A percentile compares a stretch with the other conserved stretches of the same genome.
These are phyloP conservation scores for Leucocoprinus leucothites DNA, from an alignment of 768 basidiomycete species.

Conservation along the genomic window DNA sequence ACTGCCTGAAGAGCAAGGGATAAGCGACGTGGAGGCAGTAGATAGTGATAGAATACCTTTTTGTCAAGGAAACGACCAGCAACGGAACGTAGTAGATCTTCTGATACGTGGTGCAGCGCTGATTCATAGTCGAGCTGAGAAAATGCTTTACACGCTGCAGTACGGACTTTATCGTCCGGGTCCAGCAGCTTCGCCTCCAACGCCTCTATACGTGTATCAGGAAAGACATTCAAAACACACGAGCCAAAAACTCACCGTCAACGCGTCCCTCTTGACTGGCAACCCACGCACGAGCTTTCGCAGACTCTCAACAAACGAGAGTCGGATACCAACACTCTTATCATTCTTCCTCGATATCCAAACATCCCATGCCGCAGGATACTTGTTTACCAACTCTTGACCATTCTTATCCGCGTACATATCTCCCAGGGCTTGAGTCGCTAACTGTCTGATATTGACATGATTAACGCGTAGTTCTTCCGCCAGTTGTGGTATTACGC, in stretches of 20 bases:
- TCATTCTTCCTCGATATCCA: conserved; percentile 85
- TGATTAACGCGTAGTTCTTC: conserved; percentile 84
- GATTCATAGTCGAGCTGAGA: conserved; percentile 89
- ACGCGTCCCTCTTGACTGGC: conserved; percentile 62
- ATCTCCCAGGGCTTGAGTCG: conserved; percentile 83
- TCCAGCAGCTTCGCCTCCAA: conserved; percentile 70
- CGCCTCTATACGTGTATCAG: conserved; percentile 36
- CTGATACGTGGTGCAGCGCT: conserved; percentile 75
- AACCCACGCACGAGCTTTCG: conserved; percentile 59
- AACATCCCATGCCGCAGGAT: conserved; percentile 79
- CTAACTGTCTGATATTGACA: conserved; percentile 65
- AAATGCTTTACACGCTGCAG: conserved; percentile 79
- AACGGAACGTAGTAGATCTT: conserved; percentile 56
- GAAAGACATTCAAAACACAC: conserved; percentile 36
- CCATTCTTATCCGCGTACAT: conserved; percentile 85
- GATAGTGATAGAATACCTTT: conserved; percentile 62
- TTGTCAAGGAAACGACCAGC: conserved; percentile 79
- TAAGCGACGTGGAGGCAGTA: not conserved
- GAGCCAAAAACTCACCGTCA: too few species aligned
- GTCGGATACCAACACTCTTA: conserved; percentile 62
- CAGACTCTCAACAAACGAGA: conserved; percentile 75
- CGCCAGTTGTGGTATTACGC: conserved; percentile 91
- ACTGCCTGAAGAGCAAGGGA: conserved; percentile 31
- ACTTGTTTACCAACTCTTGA: conserved; percentile 71
- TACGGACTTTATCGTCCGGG: conserved; percentile 88